Conservation (phyloP, 257 asterid species). For the Verbena officinalis region DNA sequence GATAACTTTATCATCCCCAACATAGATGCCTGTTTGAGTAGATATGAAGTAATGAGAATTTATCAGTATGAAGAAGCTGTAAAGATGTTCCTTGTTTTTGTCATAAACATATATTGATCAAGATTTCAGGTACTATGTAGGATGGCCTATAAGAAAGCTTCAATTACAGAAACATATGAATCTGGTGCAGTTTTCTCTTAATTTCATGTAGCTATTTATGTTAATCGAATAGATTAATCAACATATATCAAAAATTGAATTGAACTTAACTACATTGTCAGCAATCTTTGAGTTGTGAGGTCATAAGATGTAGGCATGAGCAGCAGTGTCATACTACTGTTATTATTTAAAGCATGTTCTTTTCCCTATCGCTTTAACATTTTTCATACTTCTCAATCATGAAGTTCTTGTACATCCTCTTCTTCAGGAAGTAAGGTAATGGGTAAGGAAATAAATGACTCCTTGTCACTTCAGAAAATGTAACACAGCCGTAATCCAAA, state of each 20-base stretch:
- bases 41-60: background rate
- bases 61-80: background rate
- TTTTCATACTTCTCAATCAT: background rate
- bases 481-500: background rate
- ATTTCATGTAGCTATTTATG: background rate
- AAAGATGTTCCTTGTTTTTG: background rate
- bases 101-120: background rate
- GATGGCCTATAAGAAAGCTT: constrained; percentile 5
- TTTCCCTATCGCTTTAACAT: background rate
- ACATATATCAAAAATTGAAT: background rate
- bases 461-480: background rate
- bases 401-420: background rate
- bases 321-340: background rate
- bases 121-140: constrained; percentile 5
- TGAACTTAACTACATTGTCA: background rate
- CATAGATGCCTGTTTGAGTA: constrained; percentile 60
- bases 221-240: background rate
- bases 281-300: background rate
- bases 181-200: background rate
- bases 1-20: constrained; percentile 77
- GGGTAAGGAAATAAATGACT: background rate
- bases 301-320: constrained; percentile 4
- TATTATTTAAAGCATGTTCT: background rate
- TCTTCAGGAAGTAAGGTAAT: background rate
- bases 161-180: background rate